phyloP scores from a whole-genome alignment of 2,329 filamentous ascomycete species.

The Helicocarpus griseus region DNA sequence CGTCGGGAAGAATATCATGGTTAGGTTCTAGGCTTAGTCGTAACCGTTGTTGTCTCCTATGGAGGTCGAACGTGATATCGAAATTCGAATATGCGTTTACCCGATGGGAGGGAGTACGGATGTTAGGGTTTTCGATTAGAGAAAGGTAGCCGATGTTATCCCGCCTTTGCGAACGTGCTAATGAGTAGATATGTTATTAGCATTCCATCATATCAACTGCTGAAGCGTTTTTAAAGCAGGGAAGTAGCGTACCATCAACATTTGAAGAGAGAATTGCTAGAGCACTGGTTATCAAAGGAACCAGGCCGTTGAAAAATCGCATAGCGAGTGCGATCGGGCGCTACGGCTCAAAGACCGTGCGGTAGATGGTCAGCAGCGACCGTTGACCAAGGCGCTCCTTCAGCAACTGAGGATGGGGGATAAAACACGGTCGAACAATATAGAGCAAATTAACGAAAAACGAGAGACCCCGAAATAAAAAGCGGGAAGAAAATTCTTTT shows the following conservation, averaged over 20 bases:
- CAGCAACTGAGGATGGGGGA: not conserved
- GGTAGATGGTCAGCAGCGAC: constrained; percentile 1
- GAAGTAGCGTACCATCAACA: constrained; percentile 13
- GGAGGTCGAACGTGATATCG: constrained; percentile 70
- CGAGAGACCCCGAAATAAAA: not conserved
- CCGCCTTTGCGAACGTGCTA: constrained; percentile 62
- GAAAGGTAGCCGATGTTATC: constrained; percentile 69
- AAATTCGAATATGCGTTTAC: constrained; percentile 75
- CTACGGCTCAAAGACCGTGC: constrained; percentile 4
- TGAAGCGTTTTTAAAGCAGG: not conserved
- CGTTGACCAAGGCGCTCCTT: not conserved
- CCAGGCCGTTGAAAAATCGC: constrained; percentile 18
- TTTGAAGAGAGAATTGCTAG: constrained; percentile 17
- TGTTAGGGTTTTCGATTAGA: constrained; percentile 61
- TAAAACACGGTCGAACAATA: not conserved
- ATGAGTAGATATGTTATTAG: constrained; percentile 3
- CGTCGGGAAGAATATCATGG: constrained; percentile 72
- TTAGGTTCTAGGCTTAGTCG: constrained; percentile 81
- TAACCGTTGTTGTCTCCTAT: constrained; percentile 57
- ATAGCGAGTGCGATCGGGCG: constrained; percentile 14
- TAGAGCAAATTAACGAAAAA: not conserved
- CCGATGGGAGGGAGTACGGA: constrained; percentile 68
- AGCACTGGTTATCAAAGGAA: constrained; percentile 19
- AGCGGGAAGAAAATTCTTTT: not conserved
- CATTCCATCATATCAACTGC: not conserved